These are phyloP conservation scores for Kodamaea plutei DNA, from an alignment of 1,139 yeast species.

Conservation along the genomic window DNA sequence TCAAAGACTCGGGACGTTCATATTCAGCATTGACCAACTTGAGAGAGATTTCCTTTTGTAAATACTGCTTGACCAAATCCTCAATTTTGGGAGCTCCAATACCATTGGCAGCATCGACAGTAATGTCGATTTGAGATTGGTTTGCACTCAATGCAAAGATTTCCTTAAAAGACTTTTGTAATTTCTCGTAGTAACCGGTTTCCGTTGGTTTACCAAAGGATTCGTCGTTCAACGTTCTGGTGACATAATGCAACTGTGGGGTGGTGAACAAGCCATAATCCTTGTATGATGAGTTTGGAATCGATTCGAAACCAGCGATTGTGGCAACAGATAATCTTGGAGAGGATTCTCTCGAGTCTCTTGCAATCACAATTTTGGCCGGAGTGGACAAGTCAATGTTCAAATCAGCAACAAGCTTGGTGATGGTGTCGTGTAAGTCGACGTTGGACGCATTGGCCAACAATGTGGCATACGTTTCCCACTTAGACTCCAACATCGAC, in stretches of 20 bases:
- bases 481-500: conserved; percentile 77
- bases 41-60: conserved; percentile 38
- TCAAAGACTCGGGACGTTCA: conserved; percentile 54
- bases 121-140: conserved; percentile 39
- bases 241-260: conserved; percentile 90
- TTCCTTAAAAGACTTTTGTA: conserved; percentile 39
- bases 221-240: conserved; percentile 63
- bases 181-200: conserved; percentile 66
- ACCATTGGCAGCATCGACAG: conserved; percentile 91
- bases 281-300: conserved; percentile 39
- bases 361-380: conserved; percentile 51
- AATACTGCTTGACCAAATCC: conserved; percentile 41
- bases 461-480: conserved; percentile 82
- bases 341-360: conserved; percentile 79
- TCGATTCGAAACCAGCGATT: conserved; percentile 59
- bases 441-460: conserved; percentile 68
- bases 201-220: conserved; percentile 63
- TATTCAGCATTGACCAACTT: conserved; percentile 59
- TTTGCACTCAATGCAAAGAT: conserved; percentile 21
- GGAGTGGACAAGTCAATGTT: conserved; percentile 35
- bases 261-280: conserved; percentile 81
- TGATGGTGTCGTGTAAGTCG: conserved; percentile 24
- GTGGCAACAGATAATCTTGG: conserved; percentile 59
- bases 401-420: conserved; percentile 26
- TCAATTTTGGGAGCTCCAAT: conserved; percentile 81